Percentiles rank a stretch among this genome's conserved stretches.
Evolutionary conservation across 2,329 filamentous ascomycete species (phyloP).

Genomic region (Botryotinia convoluta): DNA sequence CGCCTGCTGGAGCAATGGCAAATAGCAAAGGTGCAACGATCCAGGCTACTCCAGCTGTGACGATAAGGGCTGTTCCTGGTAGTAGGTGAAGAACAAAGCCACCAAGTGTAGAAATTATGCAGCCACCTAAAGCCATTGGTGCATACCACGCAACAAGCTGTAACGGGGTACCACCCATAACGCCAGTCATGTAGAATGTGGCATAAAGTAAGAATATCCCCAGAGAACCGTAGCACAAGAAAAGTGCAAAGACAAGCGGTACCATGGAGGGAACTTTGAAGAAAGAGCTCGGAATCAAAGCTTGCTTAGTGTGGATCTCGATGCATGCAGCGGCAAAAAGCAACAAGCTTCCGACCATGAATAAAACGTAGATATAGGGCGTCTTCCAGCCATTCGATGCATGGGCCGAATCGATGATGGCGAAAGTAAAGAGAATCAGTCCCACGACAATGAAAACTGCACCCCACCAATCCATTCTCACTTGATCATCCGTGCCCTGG

Average conservation of each 20-base stretch:
- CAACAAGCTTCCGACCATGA: slow-evolving; percentile 60
- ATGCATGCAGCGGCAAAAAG: slow-evolving; percentile 63
- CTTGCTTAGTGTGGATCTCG: slow-evolving; percentile 64
- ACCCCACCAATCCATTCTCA: slow-evolving; percentile 70
- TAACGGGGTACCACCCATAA: slow-evolving; percentile 52
- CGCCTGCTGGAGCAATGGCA: slow-evolving; percentile 47
- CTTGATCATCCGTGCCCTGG: slow-evolving; percentile 29
- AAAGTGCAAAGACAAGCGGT: slow-evolving; percentile 56
- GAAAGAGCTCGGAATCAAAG: slow-evolving; percentile 66
- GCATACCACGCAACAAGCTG: slow-evolving; percentile 60
- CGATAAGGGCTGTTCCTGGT: slow-evolving; percentile 51
- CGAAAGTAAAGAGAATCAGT: slow-evolving; percentile 68
- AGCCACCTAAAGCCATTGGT: slow-evolving; percentile 66
- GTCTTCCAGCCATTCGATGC: slow-evolving; percentile 69
- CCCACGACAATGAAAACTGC: slow-evolving; percentile 59
- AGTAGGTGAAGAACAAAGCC: slow-evolving; percentile 56
- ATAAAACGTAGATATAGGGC: slow-evolving; percentile 65
- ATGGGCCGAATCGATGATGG: slow-evolving; percentile 70
- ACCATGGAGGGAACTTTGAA: slow-evolving; percentile 70
- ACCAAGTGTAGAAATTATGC: slow-evolving; percentile 61
- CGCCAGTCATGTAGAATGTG: slow-evolving; percentile 59
- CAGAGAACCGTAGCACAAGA: slow-evolving; percentile 66
- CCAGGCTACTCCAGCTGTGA: slow-evolving; percentile 52
- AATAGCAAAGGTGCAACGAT: slow-evolving; percentile 53
- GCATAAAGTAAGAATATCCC: slow-evolving; percentile 69